Evolutionary conservation across 768 basidiomycete species (phyloP), one percentile per base, ranked within the genome.

Genomic region (Holtermannia corniformis): DNA sequence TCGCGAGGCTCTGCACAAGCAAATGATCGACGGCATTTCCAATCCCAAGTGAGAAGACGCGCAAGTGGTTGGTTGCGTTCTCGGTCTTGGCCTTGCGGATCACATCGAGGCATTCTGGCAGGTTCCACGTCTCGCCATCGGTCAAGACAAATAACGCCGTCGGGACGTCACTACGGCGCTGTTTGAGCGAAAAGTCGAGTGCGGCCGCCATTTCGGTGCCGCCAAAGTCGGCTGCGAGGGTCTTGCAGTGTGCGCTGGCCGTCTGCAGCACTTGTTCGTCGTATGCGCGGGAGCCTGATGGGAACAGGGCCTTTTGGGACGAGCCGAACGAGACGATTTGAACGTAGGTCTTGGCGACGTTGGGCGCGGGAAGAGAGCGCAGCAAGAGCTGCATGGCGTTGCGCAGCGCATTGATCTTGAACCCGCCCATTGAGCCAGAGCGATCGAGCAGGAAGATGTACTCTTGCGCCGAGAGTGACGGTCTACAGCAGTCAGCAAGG

Each of bases 401-500:
- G 55, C 77, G 81, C 10, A 58, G 47, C n/a, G 50, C 44, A 14
- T 13, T 25, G 26, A 62, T 62, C 19, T 58, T 23, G 2, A 16
- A 19, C 2, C 55, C 61, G 5, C 23, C 23, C 82, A 83, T 83
- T 47, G 79, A 81, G 0, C 78, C 77, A 19, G 78, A 80, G 44
- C 81, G 71, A 56, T 84, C 82, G 11, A 84, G 71, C 5, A 84
- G 51, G 55, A 84, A 84, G 0, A 84, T 69, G 50, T 79, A 83
- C 52, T 83, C 82, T 21, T 58, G 53, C 1, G 16, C 23, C 11
- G 16, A 53, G 1, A 80, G 60, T 1, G 73, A 73, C 1, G 76
- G 75, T 21, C 23, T 41, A 23, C n/a, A n/a, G 13, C 27, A 41
- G 14, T 43, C 22, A n/a, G 40, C 41, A 16, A 44, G 19, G 32